Evolutionary conservation across 2,329 filamentous ascomycete genomes (phyloP), one percentile per base, ranked within the genome.

Genomic region (Fusarium nematophilum): DNA sequence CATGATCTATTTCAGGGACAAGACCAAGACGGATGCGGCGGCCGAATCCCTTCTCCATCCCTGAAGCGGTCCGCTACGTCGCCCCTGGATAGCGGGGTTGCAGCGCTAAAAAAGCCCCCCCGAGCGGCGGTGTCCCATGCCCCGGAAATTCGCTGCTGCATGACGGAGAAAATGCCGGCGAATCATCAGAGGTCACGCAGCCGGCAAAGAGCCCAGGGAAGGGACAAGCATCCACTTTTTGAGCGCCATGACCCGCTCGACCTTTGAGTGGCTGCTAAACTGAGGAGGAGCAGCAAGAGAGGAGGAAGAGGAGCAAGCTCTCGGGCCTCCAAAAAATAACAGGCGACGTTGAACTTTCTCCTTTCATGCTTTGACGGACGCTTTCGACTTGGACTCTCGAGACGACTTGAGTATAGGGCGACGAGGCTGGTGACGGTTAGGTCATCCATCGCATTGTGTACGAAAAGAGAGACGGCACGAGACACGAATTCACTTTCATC

Each of bases 71-170:
- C 43, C 48, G 42, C 47, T 48, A 48, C 36, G 29, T 34, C 42
- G 55, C 60, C 60, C 60, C 56, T 63, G 60, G 59, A 61, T 27
- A 53, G 51, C 46, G 46, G 60, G 56, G 46, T 57, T n/a, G 17
- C 15, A 63, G 39, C 60, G 51, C 60, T 63, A 63, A 64, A n/a
- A 25, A 37, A 36, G 18, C 45, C 38, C 54, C 36, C 50, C 3
- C 33, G 29, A 42, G 17, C 23, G 21, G 4, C 15, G 14, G 25
- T 23, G 30, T 36, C 11, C 30, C 26, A 61, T 27, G 38, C 59
- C 59, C 59, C 59, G 59, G 59, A 47, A 51, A 46, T 57, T 37
- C 25, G 59, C 37, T 23, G 30, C 39, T 59, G 55, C 45, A 54
- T 21, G 50, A 45, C 40, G 38, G 40, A 63, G 34, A 21, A 46